Evolutionary conservation across 768 basidiomycete genomes (phyloP).

Genomic region (Zangia roseola): DNA sequence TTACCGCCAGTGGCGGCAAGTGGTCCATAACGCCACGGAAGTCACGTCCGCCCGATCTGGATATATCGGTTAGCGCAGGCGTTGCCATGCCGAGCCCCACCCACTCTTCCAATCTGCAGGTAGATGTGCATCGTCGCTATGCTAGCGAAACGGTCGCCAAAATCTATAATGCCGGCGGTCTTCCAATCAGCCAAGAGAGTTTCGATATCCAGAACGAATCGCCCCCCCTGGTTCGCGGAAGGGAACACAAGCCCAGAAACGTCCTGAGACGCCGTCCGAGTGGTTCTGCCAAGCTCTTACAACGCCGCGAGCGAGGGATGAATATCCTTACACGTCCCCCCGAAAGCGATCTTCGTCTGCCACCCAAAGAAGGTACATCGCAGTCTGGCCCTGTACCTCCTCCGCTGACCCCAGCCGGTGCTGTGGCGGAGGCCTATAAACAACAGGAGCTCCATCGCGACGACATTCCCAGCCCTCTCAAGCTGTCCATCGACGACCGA

Average conservation of each 20-base stretch:
- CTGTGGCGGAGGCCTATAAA: slow-evolving; percentile 49
- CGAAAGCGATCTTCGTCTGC: not conserved
- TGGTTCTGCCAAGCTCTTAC: slow-evolving; percentile 21
- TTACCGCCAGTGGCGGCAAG: not conserved
- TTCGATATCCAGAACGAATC: slow-evolving; percentile 8
- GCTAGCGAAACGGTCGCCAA: slow-evolving; percentile 14
- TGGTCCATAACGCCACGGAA: slow-evolving; percentile 20
- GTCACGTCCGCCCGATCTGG: slow-evolving; percentile 23
- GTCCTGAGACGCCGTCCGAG: slow-evolving; percentile 33
- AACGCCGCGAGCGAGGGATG: slow-evolving; percentile 14
- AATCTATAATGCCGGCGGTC: not conserved
- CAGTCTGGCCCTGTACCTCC: not conserved
- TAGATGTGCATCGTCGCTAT: slow-evolving; percentile 22
- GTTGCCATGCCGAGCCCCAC: slow-evolving; percentile 2
- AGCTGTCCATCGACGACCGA: slow-evolving; percentile 29
- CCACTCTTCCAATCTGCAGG: not conserved
- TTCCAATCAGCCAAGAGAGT: slow-evolving; percentile 14
- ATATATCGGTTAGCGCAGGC: slow-evolving; percentile 13
- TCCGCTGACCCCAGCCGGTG: slow-evolving; percentile 44
- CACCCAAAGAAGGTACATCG: not conserved
- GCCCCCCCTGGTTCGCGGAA: not conserved
- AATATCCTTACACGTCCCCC: slow-evolving; percentile 3
- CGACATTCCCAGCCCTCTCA: slow-evolving; percentile 5
- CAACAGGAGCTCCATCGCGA: slow-evolving; percentile 35
- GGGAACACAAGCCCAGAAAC: slow-evolving; percentile 26